Percentiles rank a stretch among this genome's conserved stretches.
Evolutionary conservation across 2,329 filamentous ascomycete genomes (phyloP).

Genomic region (Epichloe amarillans): DNA sequence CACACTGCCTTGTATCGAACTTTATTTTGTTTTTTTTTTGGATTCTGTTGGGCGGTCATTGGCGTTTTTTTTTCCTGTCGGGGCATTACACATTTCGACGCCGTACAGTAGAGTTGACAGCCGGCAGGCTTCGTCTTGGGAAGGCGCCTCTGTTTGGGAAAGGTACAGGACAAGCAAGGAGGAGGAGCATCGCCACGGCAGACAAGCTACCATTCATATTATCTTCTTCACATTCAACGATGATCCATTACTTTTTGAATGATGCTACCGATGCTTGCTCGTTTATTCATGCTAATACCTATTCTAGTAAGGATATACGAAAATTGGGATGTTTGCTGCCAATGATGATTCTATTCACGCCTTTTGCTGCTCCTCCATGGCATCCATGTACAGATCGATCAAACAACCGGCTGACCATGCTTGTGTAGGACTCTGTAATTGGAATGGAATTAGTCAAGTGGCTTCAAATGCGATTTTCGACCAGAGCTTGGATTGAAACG

Average conservation of each 20-base stretch:
- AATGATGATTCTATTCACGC: not conserved
- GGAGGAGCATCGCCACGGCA: not conserved
- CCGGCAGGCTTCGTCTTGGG: not conserved
- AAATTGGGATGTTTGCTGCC: not conserved
- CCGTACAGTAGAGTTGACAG: not conserved
- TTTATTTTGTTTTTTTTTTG: not conserved
- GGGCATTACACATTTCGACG: not conserved
- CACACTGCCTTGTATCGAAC: not conserved
- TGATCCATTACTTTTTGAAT: no score
- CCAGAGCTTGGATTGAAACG: not conserved
- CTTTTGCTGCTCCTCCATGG: constrained; percentile 38
- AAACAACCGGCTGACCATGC: constrained; percentile 92
- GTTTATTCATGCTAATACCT: not conserved
- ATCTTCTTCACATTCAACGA: not conserved
- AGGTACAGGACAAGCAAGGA: not conserved
- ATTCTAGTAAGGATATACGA: not conserved
- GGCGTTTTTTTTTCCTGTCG: not conserved
- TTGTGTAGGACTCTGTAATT: constrained; percentile 69
- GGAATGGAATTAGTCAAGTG: not conserved
- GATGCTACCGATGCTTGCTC: not conserved
- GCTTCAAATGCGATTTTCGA: no score
- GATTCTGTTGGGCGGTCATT: not conserved
- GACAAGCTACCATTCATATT: not conserved
- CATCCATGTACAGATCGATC: constrained; percentile 93
- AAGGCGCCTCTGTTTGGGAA: not conserved